Conservation (phyloP, 306 rosid genomes). For the Luffa acutangula region DNA sequence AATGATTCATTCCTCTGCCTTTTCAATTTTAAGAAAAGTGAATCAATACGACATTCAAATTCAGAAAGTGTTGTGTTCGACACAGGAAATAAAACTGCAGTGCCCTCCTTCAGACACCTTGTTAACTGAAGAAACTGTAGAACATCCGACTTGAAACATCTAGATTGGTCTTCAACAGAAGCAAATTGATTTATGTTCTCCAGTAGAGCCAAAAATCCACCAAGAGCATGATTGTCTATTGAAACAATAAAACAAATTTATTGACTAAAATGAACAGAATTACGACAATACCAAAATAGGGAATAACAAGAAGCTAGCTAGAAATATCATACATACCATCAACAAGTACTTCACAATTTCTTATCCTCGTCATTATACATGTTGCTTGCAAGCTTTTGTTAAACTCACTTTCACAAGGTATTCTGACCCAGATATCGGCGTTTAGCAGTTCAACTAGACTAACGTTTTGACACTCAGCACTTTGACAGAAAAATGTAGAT, state of each 20-base stretch:
- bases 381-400: conserved; percentile 22
- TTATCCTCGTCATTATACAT: conserved; percentile 46
- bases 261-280: conserved; percentile 11
- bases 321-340: conserved; percentile 46
- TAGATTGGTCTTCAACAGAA: conserved; percentile 39
- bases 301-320: conserved; percentile 6
- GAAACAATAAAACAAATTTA: conserved; percentile 7
- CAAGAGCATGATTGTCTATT: conserved; percentile 39
- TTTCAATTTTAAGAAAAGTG: conserved; percentile 38
- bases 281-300: background rate
- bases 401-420: conserved; percentile 39
- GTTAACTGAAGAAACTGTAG: conserved; percentile 51
- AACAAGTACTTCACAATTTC: conserved; percentile 48
- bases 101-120: conserved; percentile 26
- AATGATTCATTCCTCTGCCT: conserved; percentile 23
- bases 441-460: conserved; percentile 47
- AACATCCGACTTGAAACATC: conserved; percentile 71
- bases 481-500: conserved; percentile 20
- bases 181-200: conserved; percentile 49
- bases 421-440: conserved; percentile 82
- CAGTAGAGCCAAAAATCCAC: conserved; percentile 54
- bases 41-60: conserved; percentile 37
- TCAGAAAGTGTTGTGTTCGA: conserved; percentile 38
- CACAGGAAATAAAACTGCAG: conserved; percentile 19
- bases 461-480: conserved; percentile 23